Conservation (phyloP, 495 filamentous ascomycete species). For the Penicillium canariense region DNA sequence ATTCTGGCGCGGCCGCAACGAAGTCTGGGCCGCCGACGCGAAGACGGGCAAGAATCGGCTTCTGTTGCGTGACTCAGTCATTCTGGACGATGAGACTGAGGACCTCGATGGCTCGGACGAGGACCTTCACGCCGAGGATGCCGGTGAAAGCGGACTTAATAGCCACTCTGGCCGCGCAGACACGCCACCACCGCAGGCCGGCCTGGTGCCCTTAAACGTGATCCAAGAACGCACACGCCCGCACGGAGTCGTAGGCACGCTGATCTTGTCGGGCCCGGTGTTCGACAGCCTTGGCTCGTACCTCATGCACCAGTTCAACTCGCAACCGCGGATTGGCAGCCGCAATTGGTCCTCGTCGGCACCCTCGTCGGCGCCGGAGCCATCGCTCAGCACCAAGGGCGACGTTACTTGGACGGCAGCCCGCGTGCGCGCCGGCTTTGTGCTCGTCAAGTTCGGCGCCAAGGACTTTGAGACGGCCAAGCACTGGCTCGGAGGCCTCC, state of each 20-base stretch:
- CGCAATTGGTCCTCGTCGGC: constrained; percentile 63
- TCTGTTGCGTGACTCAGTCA: constrained; percentile 75
- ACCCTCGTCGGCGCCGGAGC: constrained; percentile 30
- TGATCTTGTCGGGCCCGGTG: constrained; percentile 75
- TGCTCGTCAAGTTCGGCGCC: constrained; percentile 83
- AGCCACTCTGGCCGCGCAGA: constrained; percentile 17
- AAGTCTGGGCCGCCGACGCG: constrained; percentile 65
- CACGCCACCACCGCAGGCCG: constrained; percentile 18
- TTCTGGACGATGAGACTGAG: constrained; percentile 57
- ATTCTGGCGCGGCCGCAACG: constrained; percentile 77
- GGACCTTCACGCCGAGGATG: constrained; percentile 36
- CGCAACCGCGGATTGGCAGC: constrained; percentile 78
- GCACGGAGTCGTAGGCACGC: constrained; percentile 71
- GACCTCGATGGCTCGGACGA: constrained; percentile 27
- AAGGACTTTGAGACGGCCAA: constrained; percentile 59
- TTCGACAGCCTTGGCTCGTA: constrained; percentile 63
- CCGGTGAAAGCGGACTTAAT: constrained; percentile 5
- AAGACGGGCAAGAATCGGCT: constrained; percentile 51
- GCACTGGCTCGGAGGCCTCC: constrained; percentile 56
- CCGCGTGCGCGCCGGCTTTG: constrained; percentile 70
- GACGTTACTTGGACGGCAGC: constrained; percentile 84
- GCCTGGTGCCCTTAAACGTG: constrained; percentile 27
- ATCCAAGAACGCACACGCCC: constrained; percentile 43
- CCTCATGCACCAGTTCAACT: constrained; percentile 71
- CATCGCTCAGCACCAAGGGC: constrained; percentile 45